Percentiles rank a stretch among this genome's conserved stretches.
Conservation (phyloP, 2,329 filamentous ascomycete genomes). For the Coniochaeta hoffmannii region DNA sequence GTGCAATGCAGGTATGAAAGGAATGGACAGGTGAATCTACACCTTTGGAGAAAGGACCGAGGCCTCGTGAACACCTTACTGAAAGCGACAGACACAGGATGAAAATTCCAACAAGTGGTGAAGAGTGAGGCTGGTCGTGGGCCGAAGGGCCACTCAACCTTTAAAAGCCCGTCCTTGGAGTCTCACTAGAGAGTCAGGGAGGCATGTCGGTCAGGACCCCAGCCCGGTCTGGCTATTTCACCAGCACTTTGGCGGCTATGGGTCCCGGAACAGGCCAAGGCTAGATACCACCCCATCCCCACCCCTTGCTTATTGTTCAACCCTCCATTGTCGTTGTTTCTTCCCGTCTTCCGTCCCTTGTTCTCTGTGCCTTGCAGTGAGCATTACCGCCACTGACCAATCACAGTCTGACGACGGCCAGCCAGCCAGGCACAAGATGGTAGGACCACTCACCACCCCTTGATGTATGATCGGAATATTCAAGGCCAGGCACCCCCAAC, state of each 20-base stretch:
- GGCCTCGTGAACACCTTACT: background rate
- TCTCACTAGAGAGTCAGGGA: background rate
- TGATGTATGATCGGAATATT: background rate
- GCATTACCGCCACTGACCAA: too few species aligned
- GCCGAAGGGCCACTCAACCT: background rate
- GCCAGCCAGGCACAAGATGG: background rate
- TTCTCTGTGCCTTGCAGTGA: background rate
- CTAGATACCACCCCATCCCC: background rate
- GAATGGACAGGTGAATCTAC: constrained; percentile 5
- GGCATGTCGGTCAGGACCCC: background rate
- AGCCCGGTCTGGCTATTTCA: background rate
- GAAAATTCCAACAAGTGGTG: background rate
- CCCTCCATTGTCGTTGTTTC: background rate
- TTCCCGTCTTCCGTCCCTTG: background rate
- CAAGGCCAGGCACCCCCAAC: background rate
- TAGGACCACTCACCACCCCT: too few species aligned
- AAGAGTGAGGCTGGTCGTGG: background rate
- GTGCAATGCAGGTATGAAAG: background rate
- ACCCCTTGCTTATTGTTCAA: background rate
- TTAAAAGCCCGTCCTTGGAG: background rate
- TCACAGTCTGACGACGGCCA: background rate
- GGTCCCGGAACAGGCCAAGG: background rate
- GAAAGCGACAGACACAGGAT: background rate
- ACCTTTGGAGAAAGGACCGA: background rate
- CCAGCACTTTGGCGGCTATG: background rate